Conservation (phyloP, 345 rosid genomes). For the Sisymbrium irio region DNA sequence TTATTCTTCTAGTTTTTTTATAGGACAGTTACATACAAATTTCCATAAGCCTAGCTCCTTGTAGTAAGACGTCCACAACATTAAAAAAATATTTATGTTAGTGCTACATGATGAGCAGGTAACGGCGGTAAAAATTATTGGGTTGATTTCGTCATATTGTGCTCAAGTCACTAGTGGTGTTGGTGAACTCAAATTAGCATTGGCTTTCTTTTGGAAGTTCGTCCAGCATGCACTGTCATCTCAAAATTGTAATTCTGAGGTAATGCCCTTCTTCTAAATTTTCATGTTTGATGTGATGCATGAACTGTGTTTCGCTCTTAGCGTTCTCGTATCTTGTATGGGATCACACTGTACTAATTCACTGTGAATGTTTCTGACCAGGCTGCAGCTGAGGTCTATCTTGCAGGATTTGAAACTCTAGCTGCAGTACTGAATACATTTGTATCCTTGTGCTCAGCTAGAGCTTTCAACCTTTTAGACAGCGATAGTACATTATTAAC, state of each 20-base stretch:
- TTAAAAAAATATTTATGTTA: constrained; percentile 3
- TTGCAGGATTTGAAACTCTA: constrained; percentile 82
- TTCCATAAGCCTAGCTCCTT: not conserved
- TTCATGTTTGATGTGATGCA: constrained; percentile 13
- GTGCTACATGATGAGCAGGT: constrained; percentile 46
- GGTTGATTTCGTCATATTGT: constrained; percentile 55
- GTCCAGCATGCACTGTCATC: constrained; percentile 48
- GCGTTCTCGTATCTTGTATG: not conserved
- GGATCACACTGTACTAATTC: constrained; percentile 23
- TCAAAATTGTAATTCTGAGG: constrained; percentile 63
- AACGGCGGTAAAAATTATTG: constrained; percentile 58
- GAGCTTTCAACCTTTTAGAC: constrained; percentile 49
- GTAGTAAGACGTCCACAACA: not conserved
- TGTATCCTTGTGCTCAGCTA: constrained; percentile 48
- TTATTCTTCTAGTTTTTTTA: constrained; percentile 2
- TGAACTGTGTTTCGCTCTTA: not conserved
- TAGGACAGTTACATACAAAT: not conserved
- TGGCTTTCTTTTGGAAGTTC: constrained; percentile 67
- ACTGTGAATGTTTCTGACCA: constrained; percentile 32
- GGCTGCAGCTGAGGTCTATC: constrained; percentile 68
- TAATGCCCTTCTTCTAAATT: constrained; percentile 27
- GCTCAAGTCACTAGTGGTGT: constrained; percentile 40
- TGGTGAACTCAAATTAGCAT: constrained; percentile 42
- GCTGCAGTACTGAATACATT: constrained; percentile 54
- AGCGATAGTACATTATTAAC: constrained; percentile 35